Conservation (phyloP, 1,284 basidiomycete species). For the Boletellus sp. region DNA sequence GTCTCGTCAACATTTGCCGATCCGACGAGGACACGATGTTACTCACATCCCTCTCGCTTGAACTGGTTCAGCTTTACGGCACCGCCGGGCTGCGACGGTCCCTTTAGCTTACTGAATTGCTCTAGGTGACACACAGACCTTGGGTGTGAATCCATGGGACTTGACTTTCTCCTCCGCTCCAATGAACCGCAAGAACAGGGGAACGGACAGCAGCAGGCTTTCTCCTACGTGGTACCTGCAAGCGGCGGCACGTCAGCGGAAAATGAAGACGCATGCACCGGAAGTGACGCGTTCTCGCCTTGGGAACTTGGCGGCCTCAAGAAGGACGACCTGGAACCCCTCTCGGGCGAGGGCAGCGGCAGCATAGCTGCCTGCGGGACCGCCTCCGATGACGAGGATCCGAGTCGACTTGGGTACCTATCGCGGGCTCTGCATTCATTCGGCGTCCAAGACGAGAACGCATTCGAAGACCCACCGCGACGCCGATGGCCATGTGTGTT, state of each 20-base stretch:
- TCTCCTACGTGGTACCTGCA: conserved; percentile 5
- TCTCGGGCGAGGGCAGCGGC: not conserved
- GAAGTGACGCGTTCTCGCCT: not conserved
- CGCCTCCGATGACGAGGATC: conserved; percentile 3
- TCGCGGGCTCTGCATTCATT: not conserved
- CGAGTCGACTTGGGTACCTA: not conserved
- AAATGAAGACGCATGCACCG: not conserved
- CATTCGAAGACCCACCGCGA: not conserved
- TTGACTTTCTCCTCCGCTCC: not conserved
- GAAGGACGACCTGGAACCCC: conserved; percentile 1
- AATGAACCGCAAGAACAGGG: conserved; percentile 2
- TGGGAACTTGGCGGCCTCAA: conserved; percentile 4
- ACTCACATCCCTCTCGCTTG: conserved; percentile 35
- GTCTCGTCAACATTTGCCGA: not conserved
- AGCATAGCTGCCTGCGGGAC: conserved; percentile 3
- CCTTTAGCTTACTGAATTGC: not conserved
- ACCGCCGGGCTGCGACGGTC: not conserved
- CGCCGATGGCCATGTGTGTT: not conserved
- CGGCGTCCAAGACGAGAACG: not conserved
- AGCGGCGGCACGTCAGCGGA: no score
- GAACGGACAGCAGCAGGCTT: conserved; percentile 2
- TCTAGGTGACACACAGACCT: not conserved
- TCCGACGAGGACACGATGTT: not conserved
- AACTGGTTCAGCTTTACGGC: not conserved
- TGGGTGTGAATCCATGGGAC: not conserved